Conservation (phyloP, 345 rosid genomes). For the Dovyalis caffra region DNA sequence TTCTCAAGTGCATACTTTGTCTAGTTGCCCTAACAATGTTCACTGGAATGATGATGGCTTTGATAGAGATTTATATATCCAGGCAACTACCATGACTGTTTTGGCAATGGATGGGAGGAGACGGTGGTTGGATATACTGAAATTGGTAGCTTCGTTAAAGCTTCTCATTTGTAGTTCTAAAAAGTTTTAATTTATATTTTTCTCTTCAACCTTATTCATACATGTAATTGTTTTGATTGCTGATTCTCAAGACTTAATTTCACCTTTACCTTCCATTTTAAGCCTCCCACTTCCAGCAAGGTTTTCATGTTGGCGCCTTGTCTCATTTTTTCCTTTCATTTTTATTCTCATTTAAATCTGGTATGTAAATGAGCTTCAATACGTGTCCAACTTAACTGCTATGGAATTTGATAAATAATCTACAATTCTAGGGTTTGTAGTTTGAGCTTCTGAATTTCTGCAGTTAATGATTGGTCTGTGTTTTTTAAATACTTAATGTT, state of each 20-base stretch:
- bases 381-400: not conserved
- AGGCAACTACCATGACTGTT: constrained; percentile 75
- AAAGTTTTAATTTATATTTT: not conserved
- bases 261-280: not conserved
- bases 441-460: not conserved
- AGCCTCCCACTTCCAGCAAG: not conserved
- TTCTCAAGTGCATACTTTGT: constrained; percentile 41
- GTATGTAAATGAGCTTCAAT: not conserved
- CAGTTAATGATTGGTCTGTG: not conserved
- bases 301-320: not conserved
- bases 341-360: not conserved
- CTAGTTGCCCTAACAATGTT: constrained; percentile 57
- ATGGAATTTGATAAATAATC: not conserved
- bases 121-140: constrained; percentile 90
- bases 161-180: constrained; percentile 8
- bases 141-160: constrained; percentile 57
- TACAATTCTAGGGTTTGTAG: not conserved
- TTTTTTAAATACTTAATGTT: not conserved
- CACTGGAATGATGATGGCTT: constrained; percentile 86
- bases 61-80: constrained; percentile 87
- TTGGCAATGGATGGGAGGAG: constrained; percentile 99
- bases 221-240: not conserved
- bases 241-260: not conserved
- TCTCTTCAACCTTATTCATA: not conserved
- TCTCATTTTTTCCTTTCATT: not conserved